Base-by-base conservation (phyloP, 2,329 filamentous ascomycete genomes). In the Teratosphaeria zuluensis region DNA sequence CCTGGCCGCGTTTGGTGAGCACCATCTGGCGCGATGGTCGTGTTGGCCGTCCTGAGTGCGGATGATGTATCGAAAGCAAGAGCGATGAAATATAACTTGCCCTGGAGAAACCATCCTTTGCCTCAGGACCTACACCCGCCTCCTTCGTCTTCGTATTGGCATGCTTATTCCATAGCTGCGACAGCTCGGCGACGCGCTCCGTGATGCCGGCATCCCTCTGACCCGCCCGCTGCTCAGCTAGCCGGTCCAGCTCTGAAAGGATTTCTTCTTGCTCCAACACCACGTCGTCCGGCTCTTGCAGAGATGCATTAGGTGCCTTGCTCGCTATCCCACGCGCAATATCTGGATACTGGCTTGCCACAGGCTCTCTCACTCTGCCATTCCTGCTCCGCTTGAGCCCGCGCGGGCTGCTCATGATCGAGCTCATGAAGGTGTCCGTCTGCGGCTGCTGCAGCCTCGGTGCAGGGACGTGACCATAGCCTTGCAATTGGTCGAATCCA, bases 41-140 rank as follows among this genome's bases (percentile, higher is more conserved):
- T 12, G 32, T 35, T 53, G 52, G 31, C 6, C 14, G 59, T 11
- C 24, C 52, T 9, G 63, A 61, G 53, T 81, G 79, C 55, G 85
- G 83, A 73, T 96, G 90, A 66, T 92, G 87, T 58, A 96, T 82
- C 62, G 85, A 85, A 42, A 97, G 80, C 42, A 95, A 80, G 28
- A 96, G 78, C 32, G 84, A 84, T 16, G 88, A 87, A n/a, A 96
- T 71, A 66, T 86, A 95, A 58, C 84, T 82, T 3, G 92, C 91
- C 69, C 92, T 92, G 57, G 85, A 85, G 5, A 85, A 80, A 1
- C 84, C 80, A 38, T 82, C 75, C 9, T 82, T 76, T 2, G 83
- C 84, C 53, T 66, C 62, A 21, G 73, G 71, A n/a, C 71, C 72
- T n/a, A 74, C 65, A 4, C 60, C 61, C 30, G 67, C 69, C 46